phyloP scores from a whole-genome alignment of 352 stramenopile genomes.

The Pythium folliculosum region DNA sequence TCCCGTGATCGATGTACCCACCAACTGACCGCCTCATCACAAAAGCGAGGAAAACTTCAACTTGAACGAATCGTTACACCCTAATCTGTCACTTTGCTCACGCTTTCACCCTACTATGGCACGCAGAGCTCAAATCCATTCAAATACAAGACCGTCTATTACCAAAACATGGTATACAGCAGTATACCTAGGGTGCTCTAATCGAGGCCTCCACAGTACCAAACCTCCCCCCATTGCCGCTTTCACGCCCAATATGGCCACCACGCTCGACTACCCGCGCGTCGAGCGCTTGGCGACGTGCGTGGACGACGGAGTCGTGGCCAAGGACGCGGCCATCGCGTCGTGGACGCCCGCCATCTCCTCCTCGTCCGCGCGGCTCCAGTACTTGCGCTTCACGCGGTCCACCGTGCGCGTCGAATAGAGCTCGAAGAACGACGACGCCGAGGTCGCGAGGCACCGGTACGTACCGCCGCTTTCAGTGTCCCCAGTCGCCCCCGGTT shows the following conservation, averaged over 20 bases:
- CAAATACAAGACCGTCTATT: slow-evolving; percentile 10
- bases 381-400: slow-evolving; percentile 79
- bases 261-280: neutral
- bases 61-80: neutral
- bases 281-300: slow-evolving; percentile 18
- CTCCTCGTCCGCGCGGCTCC: slow-evolving; percentile 27
- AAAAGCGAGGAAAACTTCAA: neutral
- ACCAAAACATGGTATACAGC: neutral
- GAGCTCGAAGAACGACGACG: slow-evolving; percentile 82
- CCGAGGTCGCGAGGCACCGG: slow-evolving; percentile 53
- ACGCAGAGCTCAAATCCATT: neutral
- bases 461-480: slow-evolving; percentile 20
- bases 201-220: neutral
- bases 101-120: neutral
- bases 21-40: neutral
- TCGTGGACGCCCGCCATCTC: neutral
- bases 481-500: neutral
- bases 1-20: neutral
- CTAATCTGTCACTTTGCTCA: neutral
- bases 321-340: slow-evolving; percentile 2
- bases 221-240: neutral
- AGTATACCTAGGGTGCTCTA: neutral
- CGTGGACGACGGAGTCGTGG: slow-evolving; percentile 20
- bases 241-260: neutral
- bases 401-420: slow-evolving; percentile 86